phyloP scores from a whole-genome alignment of 2,329 filamentous ascomycete species.

The Alternaria burnsii region DNA sequence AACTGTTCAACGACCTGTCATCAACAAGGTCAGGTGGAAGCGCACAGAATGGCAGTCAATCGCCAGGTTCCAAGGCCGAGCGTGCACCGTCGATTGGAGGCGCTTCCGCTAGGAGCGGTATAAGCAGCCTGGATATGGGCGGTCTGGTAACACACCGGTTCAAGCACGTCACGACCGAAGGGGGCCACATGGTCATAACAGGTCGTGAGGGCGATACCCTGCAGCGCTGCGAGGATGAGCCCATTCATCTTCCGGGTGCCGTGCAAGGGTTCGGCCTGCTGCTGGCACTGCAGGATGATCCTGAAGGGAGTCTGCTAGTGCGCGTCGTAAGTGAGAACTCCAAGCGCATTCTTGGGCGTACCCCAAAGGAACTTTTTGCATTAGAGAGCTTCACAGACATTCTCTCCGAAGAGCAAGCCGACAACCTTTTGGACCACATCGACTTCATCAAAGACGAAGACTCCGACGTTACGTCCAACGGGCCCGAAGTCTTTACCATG shows the following conservation, averaged over 20 bases:
- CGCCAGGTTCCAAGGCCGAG: conserved; percentile 33
- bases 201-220: conserved; percentile 75
- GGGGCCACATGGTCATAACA: conserved; percentile 83
- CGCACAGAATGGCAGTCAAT: conserved; percentile 28
- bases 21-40: conserved; percentile 41
- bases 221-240: conserved; percentile 88
- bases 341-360: conserved; percentile 75
- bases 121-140: conserved; percentile 53
- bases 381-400: conserved; percentile 83
- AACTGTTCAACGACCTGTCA: conserved; percentile 49
- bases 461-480: conserved; percentile 75
- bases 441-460: conserved; percentile 89
- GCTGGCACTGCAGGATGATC: conserved; percentile 75
- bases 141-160: conserved; percentile 75
- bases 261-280: conserved; percentile 82
- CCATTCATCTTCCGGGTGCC: conserved; percentile 85
- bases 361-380: conserved; percentile 77
- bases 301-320: conserved; percentile 71
- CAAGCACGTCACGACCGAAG: conserved; percentile 77
- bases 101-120: conserved; percentile 46
- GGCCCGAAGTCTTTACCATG: conserved; percentile 85
- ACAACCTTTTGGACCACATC: conserved; percentile 84
- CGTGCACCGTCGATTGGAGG: conserved; percentile 35
- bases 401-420: conserved; percentile 81
- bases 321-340: conserved; percentile 85